Percentiles rank a stretch among this genome's conserved stretches.
Conservation (phyloP, 306 rosid genomes). For the Trichosanthes cucumerina region DNA sequence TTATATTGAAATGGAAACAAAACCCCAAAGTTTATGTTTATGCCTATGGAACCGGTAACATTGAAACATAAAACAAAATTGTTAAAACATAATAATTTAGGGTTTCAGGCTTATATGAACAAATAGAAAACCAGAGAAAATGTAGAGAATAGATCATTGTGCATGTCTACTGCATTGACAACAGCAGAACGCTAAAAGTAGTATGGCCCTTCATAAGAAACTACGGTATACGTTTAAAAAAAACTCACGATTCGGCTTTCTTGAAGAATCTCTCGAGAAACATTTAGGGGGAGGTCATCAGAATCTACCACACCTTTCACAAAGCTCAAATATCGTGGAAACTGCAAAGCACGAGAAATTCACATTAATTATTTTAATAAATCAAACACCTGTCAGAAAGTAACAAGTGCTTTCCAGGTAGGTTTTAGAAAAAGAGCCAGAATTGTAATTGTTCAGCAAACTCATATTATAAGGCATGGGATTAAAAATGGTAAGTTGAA, state of each 20-base stretch:
- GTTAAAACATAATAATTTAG: not conserved
- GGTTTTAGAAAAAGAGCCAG: not conserved
- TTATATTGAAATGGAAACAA: not conserved
- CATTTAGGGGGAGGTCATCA: slow-evolving; percentile 89
- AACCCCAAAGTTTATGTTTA: not conserved
- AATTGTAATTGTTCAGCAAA: not conserved
- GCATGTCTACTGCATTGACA: not conserved
- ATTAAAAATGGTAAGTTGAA: not conserved
- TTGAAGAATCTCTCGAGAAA: slow-evolving; percentile 96
- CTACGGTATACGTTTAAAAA: not conserved
- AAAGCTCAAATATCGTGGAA: slow-evolving; percentile 93
- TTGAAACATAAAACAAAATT: not conserved
- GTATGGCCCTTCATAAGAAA: not conserved
- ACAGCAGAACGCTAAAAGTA: not conserved
- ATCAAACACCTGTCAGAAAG: not conserved
- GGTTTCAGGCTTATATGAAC: not conserved
- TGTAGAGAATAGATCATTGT: not conserved
- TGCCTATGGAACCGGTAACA: not conserved
- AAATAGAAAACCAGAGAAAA: not conserved
- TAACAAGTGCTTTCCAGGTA: not conserved
- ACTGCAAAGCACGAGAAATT: slow-evolving; percentile 39
- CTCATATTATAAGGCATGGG: not conserved
- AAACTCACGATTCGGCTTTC: slow-evolving; percentile 93
- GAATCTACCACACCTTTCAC: slow-evolving; percentile 98
- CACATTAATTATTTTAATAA: not conserved